phyloP scores from a whole-genome alignment of 2,329 filamentous ascomycete species.

The Mycocentrospora acerina region DNA sequence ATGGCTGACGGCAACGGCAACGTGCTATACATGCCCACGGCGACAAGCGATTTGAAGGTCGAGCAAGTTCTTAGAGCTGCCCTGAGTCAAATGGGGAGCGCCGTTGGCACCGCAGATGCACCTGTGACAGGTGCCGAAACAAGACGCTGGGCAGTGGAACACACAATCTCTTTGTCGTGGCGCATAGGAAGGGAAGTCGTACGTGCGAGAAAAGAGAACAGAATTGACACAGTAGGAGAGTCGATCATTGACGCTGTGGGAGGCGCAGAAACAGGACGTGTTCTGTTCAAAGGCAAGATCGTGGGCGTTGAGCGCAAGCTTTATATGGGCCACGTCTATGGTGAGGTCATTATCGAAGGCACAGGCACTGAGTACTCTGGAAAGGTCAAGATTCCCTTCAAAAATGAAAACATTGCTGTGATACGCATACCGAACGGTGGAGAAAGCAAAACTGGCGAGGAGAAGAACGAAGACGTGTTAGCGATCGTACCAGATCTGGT shows the following conservation, averaged over 20 bases:
- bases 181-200: slow-evolving; percentile 42
- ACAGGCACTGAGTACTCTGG: slow-evolving; percentile 39
- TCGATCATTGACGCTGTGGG: slow-evolving; percentile 48
- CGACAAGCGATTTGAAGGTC: slow-evolving; percentile 41
- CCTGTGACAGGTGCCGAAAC: slow-evolving; percentile 43
- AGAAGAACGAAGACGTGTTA: slow-evolving; percentile 44
- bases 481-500: slow-evolving; percentile 55
- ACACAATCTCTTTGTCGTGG: slow-evolving; percentile 43
- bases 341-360: slow-evolving; percentile 45
- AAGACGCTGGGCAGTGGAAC: slow-evolving; percentile 41
- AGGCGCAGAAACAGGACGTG: slow-evolving; percentile 36
- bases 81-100: slow-evolving; percentile 39
- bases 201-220: slow-evolving; percentile 36
- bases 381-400: slow-evolving; percentile 66
- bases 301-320: slow-evolving; percentile 46
- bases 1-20: slow-evolving; percentile 48
- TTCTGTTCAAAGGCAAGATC: slow-evolving; percentile 50
- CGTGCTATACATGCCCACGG: slow-evolving; percentile 41
- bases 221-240: slow-evolving; percentile 40
- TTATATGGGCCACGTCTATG: slow-evolving; percentile 46
- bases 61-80: slow-evolving; percentile 42
- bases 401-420: slow-evolving; percentile 73
- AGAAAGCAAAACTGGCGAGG: slow-evolving; percentile 29
- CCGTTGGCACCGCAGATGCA: slow-evolving; percentile 40
- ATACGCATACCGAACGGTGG: slow-evolving; percentile 30